Conservation (phyloP, 805 yeast genomes). For the Lachancea sp. region DNA sequence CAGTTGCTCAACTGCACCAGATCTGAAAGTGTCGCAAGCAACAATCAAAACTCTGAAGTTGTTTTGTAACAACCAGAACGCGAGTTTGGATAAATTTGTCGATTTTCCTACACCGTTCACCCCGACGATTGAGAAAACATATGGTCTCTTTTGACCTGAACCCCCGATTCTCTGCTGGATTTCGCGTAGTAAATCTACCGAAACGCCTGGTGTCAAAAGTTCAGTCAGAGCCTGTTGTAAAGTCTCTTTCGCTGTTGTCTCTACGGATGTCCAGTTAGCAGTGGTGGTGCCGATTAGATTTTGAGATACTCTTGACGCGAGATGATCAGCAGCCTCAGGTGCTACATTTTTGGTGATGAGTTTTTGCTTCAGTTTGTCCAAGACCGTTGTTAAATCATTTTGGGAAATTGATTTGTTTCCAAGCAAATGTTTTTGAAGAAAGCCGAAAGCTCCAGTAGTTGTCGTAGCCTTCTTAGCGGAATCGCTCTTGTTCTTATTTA, state of each 20-base stretch:
- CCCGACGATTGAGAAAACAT: constrained; percentile 95
- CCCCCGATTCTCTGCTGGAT: constrained; percentile 44
- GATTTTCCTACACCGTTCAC: constrained; percentile 98
- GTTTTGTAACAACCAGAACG: constrained; percentile 92
- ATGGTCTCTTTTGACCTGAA: constrained; percentile 46
- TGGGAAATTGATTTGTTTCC: constrained; percentile 65
- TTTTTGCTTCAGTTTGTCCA: constrained; percentile 64
- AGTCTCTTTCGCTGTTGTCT: constrained; percentile 63
- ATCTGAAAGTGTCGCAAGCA: constrained; percentile 96
- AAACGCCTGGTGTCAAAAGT: constrained; percentile 84
- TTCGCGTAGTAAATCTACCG: constrained; percentile 79
- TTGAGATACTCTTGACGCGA: constrained; percentile 63
- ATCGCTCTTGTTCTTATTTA: constrained; percentile 20
- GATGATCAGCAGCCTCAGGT: constrained; percentile 72
- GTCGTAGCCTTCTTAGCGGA: constrained; percentile 7
- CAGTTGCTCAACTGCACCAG: constrained; percentile 98
- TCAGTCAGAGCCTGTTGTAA: constrained; percentile 57
- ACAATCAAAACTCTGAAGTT: constrained; percentile 80
- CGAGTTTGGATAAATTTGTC: constrained; percentile 87
- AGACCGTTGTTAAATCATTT: constrained; percentile 58
- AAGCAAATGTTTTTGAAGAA: constrained; percentile 47
- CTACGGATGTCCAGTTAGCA: constrained; percentile 66
- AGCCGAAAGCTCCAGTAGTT: constrained; percentile 44
- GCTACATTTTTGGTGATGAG: constrained; percentile 84
- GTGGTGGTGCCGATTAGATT: constrained; percentile 69